Evolutionary conservation across 2,329 filamentous ascomycete genomes (phyloP).

Genomic region (Fusarium lyarnte): DNA sequence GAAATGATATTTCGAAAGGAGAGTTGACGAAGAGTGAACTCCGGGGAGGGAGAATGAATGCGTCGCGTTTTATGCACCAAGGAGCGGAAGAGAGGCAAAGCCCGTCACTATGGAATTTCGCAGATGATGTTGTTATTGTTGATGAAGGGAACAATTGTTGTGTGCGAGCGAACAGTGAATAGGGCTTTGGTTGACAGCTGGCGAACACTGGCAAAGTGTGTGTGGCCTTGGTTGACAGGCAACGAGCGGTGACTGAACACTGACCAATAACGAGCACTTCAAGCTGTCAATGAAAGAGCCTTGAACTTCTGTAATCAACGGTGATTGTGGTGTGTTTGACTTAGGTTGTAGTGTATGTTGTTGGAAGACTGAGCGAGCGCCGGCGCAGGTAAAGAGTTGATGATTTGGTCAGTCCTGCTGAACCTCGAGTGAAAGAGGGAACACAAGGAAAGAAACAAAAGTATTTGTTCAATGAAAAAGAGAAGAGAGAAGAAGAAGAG

Average conservation of each 20-base stretch:
- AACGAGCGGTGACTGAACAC: slow-evolving; percentile 9
- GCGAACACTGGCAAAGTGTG: slow-evolving; percentile 33
- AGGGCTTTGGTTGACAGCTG: slow-evolving; percentile 29
- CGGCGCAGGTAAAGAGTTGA: slow-evolving; percentile 29
- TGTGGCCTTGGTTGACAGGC: not conserved
- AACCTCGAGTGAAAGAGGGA: slow-evolving; percentile 29
- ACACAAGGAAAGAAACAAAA: slow-evolving; percentile 33
- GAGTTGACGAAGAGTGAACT: slow-evolving; percentile 16
- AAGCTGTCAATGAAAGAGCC: not conserved
- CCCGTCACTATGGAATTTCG: slow-evolving; percentile 18
- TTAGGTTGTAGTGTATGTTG: slow-evolving; percentile 4
- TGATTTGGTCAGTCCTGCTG: slow-evolving; percentile 42
- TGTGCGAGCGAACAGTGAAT: slow-evolving; percentile 31
- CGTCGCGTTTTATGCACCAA: slow-evolving; percentile 25
- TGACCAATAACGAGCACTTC: slow-evolving; percentile 14
- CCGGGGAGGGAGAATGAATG: slow-evolving; percentile 26
- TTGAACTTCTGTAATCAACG: not conserved
- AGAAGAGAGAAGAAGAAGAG: slow-evolving; percentile 18
- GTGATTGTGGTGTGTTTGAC: slow-evolving; percentile 1
- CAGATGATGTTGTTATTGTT: slow-evolving; percentile 27
- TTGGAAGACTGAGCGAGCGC: slow-evolving; percentile 22
- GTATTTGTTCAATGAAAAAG: slow-evolving; percentile 15
- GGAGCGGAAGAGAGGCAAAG: slow-evolving; percentile 29
- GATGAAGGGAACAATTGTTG: slow-evolving; percentile 18
- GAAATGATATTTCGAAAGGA: slow-evolving; percentile 24